These are phyloP conservation scores for Backusella psychrophila DNA, from an alignment of 192 early-diverging fungal species.

Conservation along the genomic window DNA sequence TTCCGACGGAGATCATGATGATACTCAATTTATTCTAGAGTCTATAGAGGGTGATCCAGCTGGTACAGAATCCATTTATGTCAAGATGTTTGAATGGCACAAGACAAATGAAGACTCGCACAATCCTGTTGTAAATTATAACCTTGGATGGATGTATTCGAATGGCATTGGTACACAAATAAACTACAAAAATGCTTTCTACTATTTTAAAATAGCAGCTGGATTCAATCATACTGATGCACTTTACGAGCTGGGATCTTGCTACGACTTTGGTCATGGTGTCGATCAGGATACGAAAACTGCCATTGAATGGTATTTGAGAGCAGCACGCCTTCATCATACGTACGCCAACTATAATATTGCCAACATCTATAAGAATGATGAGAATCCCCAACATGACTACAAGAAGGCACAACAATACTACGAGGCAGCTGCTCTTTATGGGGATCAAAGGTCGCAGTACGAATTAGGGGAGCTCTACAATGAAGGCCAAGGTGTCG, in stretches of 20 bases:
- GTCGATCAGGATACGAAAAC: constrained; percentile 38
- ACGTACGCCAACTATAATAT: constrained; percentile 58
- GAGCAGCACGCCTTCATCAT: constrained; percentile 56
- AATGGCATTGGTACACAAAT: constrained; percentile 66
- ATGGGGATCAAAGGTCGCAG: constrained; percentile 52
- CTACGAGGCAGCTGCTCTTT: constrained; percentile 44
- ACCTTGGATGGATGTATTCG: constrained; percentile 76
- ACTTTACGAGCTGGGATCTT: constrained; percentile 73
- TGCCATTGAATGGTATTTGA: constrained; percentile 59
- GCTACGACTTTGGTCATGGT: constrained; percentile 64
- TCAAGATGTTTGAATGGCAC: constrained; percentile 61
- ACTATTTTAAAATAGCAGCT: constrained; percentile 54
- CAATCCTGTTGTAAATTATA: constrained; percentile 72
- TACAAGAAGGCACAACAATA: constrained; percentile 45
- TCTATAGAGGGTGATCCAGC: neutral
- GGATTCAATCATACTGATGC: constrained; percentile 47
- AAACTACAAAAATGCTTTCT: constrained; percentile 48
- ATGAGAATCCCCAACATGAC: constrained; percentile 67
- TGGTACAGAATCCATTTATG: constrained; percentile 42
- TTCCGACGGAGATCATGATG: constrained; percentile 4
- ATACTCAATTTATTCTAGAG: constrained; percentile 4
- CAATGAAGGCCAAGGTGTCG: constrained; percentile 55
- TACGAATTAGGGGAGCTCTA: constrained; percentile 57
- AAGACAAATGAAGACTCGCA: constrained; percentile 56
- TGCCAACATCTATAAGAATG: constrained; percentile 84